These are phyloP conservation scores for Tricholoma sp. DNA, from an alignment of 768 basidiomycete species.

Conservation along the genomic window DNA sequence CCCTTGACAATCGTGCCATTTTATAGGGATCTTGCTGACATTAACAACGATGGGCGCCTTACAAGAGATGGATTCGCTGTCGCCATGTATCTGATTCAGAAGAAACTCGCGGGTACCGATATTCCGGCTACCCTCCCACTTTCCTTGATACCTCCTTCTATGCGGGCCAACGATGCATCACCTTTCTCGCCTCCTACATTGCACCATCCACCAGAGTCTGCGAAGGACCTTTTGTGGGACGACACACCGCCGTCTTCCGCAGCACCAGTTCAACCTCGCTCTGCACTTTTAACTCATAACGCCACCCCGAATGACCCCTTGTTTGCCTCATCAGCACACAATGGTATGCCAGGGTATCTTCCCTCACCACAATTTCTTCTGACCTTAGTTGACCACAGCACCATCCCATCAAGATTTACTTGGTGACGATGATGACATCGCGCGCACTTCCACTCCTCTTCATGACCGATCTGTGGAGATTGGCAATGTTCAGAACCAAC, in stretches of 20 bases:
- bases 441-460: conserved; percentile 42
- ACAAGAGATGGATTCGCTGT: conserved; percentile 93
- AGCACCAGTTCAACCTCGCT: conserved; percentile 34
- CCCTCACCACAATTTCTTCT: neutral
- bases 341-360: conserved; percentile 20
- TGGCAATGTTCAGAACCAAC: conserved; percentile 81
- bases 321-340: conserved; percentile 34
- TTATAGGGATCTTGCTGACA: conserved; percentile 87
- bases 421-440: conserved; percentile 65
- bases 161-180: conserved; percentile 48
- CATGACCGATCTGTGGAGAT: conserved; percentile 81
- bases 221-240: conserved; percentile 47
- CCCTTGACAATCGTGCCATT: conserved; percentile 2
- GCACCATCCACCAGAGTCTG: conserved; percentile 41
- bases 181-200: conserved; percentile 32
- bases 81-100: conserved; percentile 90
- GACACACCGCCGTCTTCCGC: conserved; percentile 48
- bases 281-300: conserved; percentile 20
- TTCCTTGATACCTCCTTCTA: conserved; percentile 76
- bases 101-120: conserved; percentile 73
- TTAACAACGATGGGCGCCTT: conserved; percentile 81
- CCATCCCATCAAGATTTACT: conserved; percentile 47
- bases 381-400: conserved; percentile 6
- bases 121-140: conserved; percentile 67
- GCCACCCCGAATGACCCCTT: conserved; percentile 42